Conservation (phyloP, 306 rosid genomes). For the Delonix regia region DNA sequence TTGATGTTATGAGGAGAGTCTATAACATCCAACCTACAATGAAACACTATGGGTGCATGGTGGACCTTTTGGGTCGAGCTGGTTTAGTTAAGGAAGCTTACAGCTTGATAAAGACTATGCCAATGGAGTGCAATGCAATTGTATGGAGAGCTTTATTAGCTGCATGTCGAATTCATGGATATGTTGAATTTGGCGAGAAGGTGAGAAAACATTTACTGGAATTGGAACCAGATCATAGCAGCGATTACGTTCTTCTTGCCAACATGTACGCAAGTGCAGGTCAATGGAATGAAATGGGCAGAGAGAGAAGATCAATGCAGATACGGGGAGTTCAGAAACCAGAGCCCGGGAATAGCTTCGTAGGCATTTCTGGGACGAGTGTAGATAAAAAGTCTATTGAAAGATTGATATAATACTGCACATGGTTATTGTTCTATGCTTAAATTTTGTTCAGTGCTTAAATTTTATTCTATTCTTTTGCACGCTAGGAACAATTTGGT, state of each 20-base stretch:
- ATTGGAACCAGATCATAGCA: slow-evolving; percentile 68
- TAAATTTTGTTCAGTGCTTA: not conserved
- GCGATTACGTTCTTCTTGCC: slow-evolving; percentile 80
- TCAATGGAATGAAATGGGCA: slow-evolving; percentile 60
- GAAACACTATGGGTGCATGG: slow-evolving; percentile 88
- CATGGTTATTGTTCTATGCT: not conserved
- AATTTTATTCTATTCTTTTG: not conserved
- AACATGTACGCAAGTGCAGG: slow-evolving; percentile 70
- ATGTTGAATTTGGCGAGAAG: slow-evolving; percentile 62
- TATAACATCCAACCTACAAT: slow-evolving; percentile 59
- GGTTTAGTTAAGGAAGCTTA: slow-evolving; percentile 72
- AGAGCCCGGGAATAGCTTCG: slow-evolving; percentile 61
- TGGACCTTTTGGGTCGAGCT: slow-evolving; percentile 79
- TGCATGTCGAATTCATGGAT: slow-evolving; percentile 63
- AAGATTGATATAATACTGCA: not conserved
- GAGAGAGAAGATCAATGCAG: slow-evolving; percentile 51
- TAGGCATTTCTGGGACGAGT: slow-evolving; percentile 34
- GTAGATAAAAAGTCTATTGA: not conserved
- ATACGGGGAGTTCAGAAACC: slow-evolving; percentile 57
- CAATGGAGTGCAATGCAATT: slow-evolving; percentile 67
- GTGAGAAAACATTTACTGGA: slow-evolving; percentile 63
- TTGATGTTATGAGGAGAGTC: slow-evolving; percentile 53
- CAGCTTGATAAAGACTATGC: slow-evolving; percentile 56
- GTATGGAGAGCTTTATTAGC: slow-evolving; percentile 79
- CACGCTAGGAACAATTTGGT: not conserved